phyloP scores from a whole-genome alignment of 768 basidiomycete genomes.

The Auriscalpium orientale region DNA sequence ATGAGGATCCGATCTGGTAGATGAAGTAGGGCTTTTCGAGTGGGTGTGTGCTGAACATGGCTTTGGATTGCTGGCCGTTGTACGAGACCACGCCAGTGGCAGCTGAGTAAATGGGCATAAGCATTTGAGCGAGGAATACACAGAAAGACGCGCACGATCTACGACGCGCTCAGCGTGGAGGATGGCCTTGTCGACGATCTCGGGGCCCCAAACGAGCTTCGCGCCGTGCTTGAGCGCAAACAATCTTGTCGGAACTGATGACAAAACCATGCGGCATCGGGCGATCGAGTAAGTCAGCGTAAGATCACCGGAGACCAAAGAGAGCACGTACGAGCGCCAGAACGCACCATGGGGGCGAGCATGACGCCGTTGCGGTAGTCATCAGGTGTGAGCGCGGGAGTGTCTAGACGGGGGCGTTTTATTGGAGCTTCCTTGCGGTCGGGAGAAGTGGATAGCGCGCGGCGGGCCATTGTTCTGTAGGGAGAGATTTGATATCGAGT shows the following conservation, averaged over 20 bases:
- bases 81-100: conserved; percentile 83
- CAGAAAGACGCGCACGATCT: conserved; percentile 56
- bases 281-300: neutral
- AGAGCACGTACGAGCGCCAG: conserved; percentile 65
- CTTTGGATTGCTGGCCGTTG: conserved; percentile 63
- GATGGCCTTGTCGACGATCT: conserved; percentile 94
- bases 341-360: conserved; percentile 98
- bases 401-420: conserved; percentile 7
- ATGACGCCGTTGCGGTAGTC: conserved; percentile 87
- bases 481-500: too few species aligned
- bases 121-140: neutral
- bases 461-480: conserved; percentile 8
- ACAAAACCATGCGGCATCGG: neutral
- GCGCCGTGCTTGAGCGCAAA: conserved; percentile 91
- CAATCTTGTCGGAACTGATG: conserved; percentile 73
- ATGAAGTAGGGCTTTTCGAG: conserved; percentile 91
- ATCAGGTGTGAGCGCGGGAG: conserved; percentile 43
- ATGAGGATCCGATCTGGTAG: conserved; percentile 90
- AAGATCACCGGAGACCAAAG: conserved; percentile 13
- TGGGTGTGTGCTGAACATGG: conserved; percentile 90
- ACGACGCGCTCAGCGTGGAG: conserved; percentile 76
- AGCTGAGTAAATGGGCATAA: conserved; percentile 39
- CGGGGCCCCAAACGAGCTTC: conserved; percentile 92
- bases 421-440: neutral
- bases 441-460: conserved; percentile 10